Conservation (phyloP, 2,329 filamentous ascomycete species). For the Fusarium duplospermum region DNA sequence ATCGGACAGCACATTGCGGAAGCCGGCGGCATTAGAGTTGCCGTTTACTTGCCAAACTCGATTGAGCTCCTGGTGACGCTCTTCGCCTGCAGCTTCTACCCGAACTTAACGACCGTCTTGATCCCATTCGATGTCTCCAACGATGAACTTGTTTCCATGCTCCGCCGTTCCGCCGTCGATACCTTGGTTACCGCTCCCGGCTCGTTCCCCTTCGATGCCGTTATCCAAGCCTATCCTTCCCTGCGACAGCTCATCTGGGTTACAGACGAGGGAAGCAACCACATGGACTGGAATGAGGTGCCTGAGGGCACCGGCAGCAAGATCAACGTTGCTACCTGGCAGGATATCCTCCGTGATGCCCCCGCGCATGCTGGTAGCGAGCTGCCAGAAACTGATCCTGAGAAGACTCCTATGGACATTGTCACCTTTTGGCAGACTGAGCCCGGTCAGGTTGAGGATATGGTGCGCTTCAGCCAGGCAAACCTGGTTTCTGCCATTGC, state of each 20-base stretch:
- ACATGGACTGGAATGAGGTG: conserved; percentile 95
- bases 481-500: conserved; percentile 92
- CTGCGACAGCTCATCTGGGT: conserved; percentile 91
- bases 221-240: conserved; percentile 75
- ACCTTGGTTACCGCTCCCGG: conserved; percentile 87
- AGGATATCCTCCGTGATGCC: conserved; percentile 83
- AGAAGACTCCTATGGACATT: conserved; percentile 64
- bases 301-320: conserved; percentile 80
- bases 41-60: conserved; percentile 93
- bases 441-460: conserved; percentile 67
- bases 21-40: conserved; percentile 79
- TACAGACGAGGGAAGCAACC: conserved; percentile 87
- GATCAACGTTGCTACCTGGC: conserved; percentile 90
- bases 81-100: conserved; percentile 90
- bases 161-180: conserved; percentile 80
- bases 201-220: conserved; percentile 81
- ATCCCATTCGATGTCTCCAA: conserved; percentile 84
- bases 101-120: conserved; percentile 81
- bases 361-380: conserved; percentile 68
- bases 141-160: conserved; percentile 75
- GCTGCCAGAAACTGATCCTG: conserved; percentile 72
- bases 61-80: conserved; percentile 85
- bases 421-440: conserved; percentile 75
- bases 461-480: conserved; percentile 83
- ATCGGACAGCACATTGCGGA: conserved; percentile 82